phyloP scores from a whole-genome alignment of 129 eudicot species.

The Kitagawia praeruptora region DNA sequence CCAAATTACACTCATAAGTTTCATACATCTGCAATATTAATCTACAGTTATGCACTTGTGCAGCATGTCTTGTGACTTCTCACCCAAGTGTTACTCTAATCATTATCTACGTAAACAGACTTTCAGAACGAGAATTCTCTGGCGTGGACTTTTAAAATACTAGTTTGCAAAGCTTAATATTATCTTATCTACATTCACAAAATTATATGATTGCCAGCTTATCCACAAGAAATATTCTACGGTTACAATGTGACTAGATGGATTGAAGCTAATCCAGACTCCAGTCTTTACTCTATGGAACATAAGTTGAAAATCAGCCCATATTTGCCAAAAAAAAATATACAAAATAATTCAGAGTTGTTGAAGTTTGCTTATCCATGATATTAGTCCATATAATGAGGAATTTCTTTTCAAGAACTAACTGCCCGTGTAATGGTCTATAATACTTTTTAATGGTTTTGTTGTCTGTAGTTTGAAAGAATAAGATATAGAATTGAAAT shows the following conservation, averaged over 20 bases:
- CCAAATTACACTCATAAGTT: neutral
- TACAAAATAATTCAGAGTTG: neutral
- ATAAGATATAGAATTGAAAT: neutral
- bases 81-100: neutral
- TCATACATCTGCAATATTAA: neutral
- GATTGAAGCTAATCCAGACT: too few relatives aligned
- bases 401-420: neutral
- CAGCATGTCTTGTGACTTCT: neutral
- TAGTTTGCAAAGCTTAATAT: neutral
- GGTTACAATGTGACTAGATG: neutral
- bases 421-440: neutral
- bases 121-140: neutral
- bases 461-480: neutral
- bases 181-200: neutral
- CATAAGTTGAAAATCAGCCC: too few relatives aligned
- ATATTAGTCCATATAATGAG: neutral
- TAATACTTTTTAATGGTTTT: neutral
- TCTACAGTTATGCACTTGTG: neutral
- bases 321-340: neutral
- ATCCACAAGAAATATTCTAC: neutral
- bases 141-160: neutral
- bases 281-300: too few relatives aligned
- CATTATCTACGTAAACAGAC: neutral
- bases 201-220: neutral
- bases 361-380: neutral